Conservation (phyloP, 1,284 basidiomycete genomes). For the Malassezia dermatis region DNA sequence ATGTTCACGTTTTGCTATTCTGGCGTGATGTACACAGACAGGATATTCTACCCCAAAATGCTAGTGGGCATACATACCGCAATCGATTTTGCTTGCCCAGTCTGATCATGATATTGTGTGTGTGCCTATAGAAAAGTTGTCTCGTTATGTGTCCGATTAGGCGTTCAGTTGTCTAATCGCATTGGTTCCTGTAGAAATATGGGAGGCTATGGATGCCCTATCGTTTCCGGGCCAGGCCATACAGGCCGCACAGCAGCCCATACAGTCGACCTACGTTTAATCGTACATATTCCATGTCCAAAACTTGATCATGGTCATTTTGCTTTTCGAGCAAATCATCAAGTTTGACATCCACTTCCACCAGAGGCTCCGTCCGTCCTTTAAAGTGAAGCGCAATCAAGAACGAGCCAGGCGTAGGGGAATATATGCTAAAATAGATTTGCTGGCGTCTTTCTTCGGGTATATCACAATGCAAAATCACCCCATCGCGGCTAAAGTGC, state of each 20-base stretch:
- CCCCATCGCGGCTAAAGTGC: conserved; percentile 68
- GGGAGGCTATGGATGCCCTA: neutral
- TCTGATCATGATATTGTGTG: neutral
- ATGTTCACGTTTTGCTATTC: neutral
- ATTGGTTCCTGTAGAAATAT: neutral
- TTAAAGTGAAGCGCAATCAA: conserved; percentile 98
- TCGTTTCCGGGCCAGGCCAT: neutral
- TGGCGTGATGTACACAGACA: conserved; percentile 15
- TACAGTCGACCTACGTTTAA: conserved; percentile 91
- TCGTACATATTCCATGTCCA: conserved; percentile 95
- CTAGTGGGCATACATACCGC: conserved; percentile 14
- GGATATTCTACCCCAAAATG: conserved; percentile 14
- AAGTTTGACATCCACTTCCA: conserved; percentile 99
- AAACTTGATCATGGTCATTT: conserved; percentile 90
- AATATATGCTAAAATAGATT: conserved; percentile 97
- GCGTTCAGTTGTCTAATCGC: neutral
- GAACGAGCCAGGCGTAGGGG: conserved; percentile 93
- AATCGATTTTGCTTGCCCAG: conserved; percentile 15
- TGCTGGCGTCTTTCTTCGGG: conserved; percentile 86
- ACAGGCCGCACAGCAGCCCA: conserved; percentile 52
- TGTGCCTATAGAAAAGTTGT: neutral
- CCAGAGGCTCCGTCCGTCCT: conserved; percentile 94
- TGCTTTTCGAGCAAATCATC: conserved; percentile 96
- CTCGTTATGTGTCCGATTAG: neutral
- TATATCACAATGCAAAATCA: conserved; percentile 95